Evolutionary conservation across 179 eudicot species (phyloP), one percentile per base, ranked within the genome.

Genomic region (Pouteria campechiana): DNA sequence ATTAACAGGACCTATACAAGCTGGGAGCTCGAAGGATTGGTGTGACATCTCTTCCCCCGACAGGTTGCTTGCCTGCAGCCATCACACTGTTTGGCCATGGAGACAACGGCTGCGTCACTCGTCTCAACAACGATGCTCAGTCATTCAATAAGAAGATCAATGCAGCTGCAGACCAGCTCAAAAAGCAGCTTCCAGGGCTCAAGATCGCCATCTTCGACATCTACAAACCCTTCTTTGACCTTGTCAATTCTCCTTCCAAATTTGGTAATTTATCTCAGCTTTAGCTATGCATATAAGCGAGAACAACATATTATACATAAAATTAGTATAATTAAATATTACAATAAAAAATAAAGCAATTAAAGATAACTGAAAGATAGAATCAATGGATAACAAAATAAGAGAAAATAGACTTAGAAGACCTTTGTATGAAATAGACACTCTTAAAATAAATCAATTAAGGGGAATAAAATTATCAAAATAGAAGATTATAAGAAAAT

Each of bases 11-110:
- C 19, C 45, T 92, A 53, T 57, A 92, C 43, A 65, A 69, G 10
- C 32, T 65, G 50, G 99, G 99, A 67, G 99, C 96, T 4, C 70
- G 96, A 49, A 79, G 69, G 45, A 75, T 92, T 3, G 99, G 99
- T 10, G 99, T 59, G 61, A 92, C 99, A 55, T 75, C 96, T 36
- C 88, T 83, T 15, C 94, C 99, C 6, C 99, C 99, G 44, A 14
- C 74, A 39, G 99, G 99, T 5, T 92, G 99, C 42, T 58, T 87
- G 16, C 99, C 99, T 3, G 75, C 75, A 3, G 48, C 81, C n/a
- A 70, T 51, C 16, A 87, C 94, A 2, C 42, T 92, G 17, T 92
- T 87, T 45, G 92, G 96, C 4, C 67, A 27, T 50, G 75, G 63
- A 7, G 50, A 77, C 36, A 31, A 41, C 7, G 92, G 94, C 0